phyloP scores from a whole-genome alignment of 2,329 filamentous ascomycete species.

The Fusarium acutatum region DNA sequence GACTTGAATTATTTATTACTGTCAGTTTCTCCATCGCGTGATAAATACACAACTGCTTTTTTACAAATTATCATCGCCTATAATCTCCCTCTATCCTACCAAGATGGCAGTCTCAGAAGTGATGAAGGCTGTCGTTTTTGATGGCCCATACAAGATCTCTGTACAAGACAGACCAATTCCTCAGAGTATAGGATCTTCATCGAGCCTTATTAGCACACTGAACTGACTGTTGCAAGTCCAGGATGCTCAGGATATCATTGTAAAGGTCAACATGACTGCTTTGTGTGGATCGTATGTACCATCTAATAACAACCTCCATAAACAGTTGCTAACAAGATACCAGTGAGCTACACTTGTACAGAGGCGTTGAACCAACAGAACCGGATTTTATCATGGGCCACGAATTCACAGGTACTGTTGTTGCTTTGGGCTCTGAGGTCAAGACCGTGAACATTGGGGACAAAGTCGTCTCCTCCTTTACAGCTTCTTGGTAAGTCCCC shows the following conservation, averaged over 20 bases:
- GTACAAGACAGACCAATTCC: slow-evolving; percentile 84
- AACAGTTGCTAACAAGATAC: not conserved
- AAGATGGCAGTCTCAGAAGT: slow-evolving; percentile 52
- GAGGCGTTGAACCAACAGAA: slow-evolving; percentile 76
- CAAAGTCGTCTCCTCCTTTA: slow-evolving; percentile 86
- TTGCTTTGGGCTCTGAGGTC: slow-evolving; percentile 73
- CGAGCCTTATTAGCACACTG: not conserved
- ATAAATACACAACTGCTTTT: not conserved
- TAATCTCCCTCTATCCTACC: accelerated
- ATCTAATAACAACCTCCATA: no score
- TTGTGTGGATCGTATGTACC: slow-evolving; percentile 79
- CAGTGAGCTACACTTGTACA: slow-evolving; percentile 88
- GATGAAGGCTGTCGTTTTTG: slow-evolving; percentile 93
- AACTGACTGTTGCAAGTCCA: slow-evolving; percentile 57
- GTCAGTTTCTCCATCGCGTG: no score
- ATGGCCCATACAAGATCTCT: slow-evolving; percentile 77
- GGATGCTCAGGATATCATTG: slow-evolving; percentile 76
- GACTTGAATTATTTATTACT: not conserved
- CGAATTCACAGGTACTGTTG: slow-evolving; percentile 83
- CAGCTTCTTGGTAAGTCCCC: slow-evolving; percentile 71
- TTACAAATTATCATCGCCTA: no score
- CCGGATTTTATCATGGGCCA: slow-evolving; percentile 78
- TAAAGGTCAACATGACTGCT: slow-evolving; percentile 85
- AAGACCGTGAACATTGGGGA: slow-evolving; percentile 77
- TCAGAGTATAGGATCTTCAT: slow-evolving; percentile 50